A percentile compares a stretch with the other conserved stretches of the same genome.
Evolutionary conservation across 2,329 filamentous ascomycete species (phyloP).

Genomic region (Teratosphaeria zuluensis): DNA sequence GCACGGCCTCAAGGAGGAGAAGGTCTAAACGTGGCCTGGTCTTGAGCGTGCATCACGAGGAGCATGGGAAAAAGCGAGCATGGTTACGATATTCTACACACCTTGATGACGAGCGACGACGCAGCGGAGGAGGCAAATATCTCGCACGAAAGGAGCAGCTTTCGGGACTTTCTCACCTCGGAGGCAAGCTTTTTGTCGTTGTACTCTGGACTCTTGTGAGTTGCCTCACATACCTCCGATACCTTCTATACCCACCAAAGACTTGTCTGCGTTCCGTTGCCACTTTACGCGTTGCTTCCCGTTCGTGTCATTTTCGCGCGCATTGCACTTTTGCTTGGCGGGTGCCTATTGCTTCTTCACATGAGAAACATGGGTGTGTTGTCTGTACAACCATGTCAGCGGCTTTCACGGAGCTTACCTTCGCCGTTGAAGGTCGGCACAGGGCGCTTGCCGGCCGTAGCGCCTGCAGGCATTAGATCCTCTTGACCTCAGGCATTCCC

Average conservation of each 20-base stretch:
- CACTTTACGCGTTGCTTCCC: not conserved
- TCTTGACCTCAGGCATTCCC: not conserved
- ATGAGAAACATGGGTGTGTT: not conserved
- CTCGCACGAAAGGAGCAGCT: not conserved
- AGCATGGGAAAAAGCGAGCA: not conserved
- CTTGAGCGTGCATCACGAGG: not conserved
- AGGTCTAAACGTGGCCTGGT: constrained; percentile 60
- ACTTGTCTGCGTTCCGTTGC: not conserved
- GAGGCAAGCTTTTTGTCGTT: not conserved
- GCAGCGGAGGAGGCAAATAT: not conserved
- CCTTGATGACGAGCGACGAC: not conserved
- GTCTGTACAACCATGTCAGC: not conserved
- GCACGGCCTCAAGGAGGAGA: constrained; percentile 78
- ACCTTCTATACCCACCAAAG: not conserved
- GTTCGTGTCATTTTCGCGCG: not conserved
- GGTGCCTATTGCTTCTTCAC: not conserved
- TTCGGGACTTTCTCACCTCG: not conserved
- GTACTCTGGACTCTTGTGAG: not conserved
- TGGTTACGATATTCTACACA: not conserved
- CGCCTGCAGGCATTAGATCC: not conserved
- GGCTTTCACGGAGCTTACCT: not conserved
- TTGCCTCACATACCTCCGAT: not conserved
- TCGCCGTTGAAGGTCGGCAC: not conserved
- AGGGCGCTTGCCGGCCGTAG: not conserved
- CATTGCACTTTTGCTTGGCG: not conserved